phyloP scores from a whole-genome alignment of 2,329 filamentous ascomycete species.

The Colletotrichum coccodes region DNA sequence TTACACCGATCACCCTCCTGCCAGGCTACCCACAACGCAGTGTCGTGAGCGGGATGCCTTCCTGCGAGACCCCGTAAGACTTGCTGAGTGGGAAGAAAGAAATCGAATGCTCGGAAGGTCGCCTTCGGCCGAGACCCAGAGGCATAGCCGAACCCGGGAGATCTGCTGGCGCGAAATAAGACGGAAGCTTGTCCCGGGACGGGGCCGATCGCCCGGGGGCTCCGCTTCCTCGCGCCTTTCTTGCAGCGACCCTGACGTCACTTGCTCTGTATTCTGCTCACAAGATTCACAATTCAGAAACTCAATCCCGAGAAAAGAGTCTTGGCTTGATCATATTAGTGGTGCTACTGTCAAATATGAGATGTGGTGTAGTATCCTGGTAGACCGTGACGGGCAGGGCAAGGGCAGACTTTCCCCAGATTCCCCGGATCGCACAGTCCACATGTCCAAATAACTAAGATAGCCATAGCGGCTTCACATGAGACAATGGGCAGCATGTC shows the following conservation, averaged over 20 bases:
- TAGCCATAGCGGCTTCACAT: not conserved
- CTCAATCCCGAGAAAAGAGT: not conserved
- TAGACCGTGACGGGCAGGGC: not conserved
- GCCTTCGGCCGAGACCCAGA: too few species aligned
- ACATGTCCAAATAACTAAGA: not conserved
- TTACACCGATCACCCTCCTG: too few species aligned
- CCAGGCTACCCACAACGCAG: too few species aligned
- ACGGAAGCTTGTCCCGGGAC: not conserved
- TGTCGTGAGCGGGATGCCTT: too few species aligned
- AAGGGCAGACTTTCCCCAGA: constrained; percentile 13
- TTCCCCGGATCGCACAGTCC: constrained; percentile 4
- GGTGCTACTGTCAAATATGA: not conserved
- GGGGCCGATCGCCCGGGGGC: not conserved
- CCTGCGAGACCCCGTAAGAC: not conserved
- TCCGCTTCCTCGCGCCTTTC: not conserved
- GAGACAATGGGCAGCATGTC: not conserved
- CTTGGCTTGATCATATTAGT: not conserved
- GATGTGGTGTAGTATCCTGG: not conserved
- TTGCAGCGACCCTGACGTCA: constrained; percentile 13
- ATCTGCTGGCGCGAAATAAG: not conserved
- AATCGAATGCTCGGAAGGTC: not conserved
- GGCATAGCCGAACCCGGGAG: not conserved
- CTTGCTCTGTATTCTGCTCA: not conserved
- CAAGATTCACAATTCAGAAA: not conserved
- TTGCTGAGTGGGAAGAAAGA: not conserved